Percentiles rank a stretch among this genome's conserved stretches.
Evolutionary conservation across 1,139 yeast genomes (phyloP).

Genomic region (Komagataea norvegica): DNA sequence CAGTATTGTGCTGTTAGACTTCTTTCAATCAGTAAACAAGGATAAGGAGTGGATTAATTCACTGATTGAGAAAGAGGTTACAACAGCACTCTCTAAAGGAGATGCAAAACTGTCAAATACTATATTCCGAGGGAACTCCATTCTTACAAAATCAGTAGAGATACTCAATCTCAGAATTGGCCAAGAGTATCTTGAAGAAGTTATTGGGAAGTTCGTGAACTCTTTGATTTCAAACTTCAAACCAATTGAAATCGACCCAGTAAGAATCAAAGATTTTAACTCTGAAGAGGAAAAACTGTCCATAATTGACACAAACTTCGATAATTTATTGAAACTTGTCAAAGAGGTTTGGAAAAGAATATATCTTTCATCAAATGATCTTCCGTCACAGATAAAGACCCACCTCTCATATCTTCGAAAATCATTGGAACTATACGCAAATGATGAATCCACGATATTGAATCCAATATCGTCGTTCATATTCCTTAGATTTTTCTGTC

Average conservation of each 20-base stretch:
- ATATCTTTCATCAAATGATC: constrained; percentile 62
- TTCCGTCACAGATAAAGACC: constrained; percentile 65
- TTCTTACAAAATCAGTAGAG: constrained; percentile 78
- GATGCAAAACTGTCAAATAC: constrained; percentile 53
- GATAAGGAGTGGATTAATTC: constrained; percentile 69
- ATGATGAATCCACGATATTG: constrained; percentile 26
- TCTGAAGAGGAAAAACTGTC: constrained; percentile 35
- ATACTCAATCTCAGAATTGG: constrained; percentile 74
- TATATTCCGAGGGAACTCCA: constrained; percentile 78
- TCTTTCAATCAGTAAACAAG: constrained; percentile 57
- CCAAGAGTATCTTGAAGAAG: constrained; percentile 67
- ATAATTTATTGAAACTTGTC: constrained; percentile 49
- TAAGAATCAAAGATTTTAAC: constrained; percentile 38
- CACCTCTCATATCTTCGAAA: constrained; percentile 56
- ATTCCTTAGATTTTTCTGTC: constrained; percentile 83
- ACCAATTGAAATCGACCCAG: constrained; percentile 68
- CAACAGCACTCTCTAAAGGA: constrained; percentile 16
- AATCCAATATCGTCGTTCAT: constrained; percentile 80
- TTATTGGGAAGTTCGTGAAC: constrained; percentile 65
- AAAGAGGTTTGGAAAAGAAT: constrained; percentile 71
- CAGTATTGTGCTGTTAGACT: constrained; percentile 54
- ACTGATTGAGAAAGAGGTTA: constrained; percentile 60
- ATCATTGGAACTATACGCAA: constrained; percentile 54
- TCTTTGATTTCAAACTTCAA: constrained; percentile 47
- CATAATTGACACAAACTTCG: constrained; percentile 47